Evolutionary conservation across 2,329 filamentous ascomycete genomes (phyloP).

Genomic region (Ophiostoma angusticollis): DNA sequence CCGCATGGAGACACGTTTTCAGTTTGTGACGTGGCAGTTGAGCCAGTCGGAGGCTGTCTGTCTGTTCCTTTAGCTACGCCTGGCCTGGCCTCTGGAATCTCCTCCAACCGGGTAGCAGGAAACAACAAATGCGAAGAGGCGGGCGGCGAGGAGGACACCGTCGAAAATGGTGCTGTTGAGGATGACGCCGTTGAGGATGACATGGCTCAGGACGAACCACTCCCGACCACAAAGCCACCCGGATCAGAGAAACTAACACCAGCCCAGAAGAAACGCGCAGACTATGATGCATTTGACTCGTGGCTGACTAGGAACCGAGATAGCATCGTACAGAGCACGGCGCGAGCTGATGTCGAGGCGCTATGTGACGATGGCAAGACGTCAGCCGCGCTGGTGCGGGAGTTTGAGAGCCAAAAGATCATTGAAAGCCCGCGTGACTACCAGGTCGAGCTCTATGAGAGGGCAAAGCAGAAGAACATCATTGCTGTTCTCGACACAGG

Average conservation of each 20-base stretch:
- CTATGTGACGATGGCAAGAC: conserved; percentile 22
- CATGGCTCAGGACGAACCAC: conserved; percentile 16
- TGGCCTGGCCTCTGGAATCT: too few relatives aligned
- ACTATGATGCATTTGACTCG: conserved; percentile 37
- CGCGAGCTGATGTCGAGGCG: conserved; percentile 15
- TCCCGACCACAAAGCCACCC: conserved; percentile 19
- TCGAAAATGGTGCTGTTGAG: conserved; percentile 15
- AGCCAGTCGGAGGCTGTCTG: too few relatives aligned
- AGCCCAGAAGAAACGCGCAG: conserved; percentile 35
- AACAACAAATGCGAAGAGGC: not conserved
- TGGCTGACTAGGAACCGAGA: conserved; percentile 26
- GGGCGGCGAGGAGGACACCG: not conserved
- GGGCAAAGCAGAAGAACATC: conserved; percentile 70
- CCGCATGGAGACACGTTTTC: too few relatives aligned
- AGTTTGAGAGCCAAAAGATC: conserved; percentile 34
- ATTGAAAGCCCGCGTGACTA: conserved; percentile 78
- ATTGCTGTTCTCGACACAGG: conserved; percentile 93
- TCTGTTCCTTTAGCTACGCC: too few relatives aligned
- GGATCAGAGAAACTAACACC: conserved; percentile 10
- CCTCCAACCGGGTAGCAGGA: too few relatives aligned
- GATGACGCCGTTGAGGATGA: conserved; percentile 16
- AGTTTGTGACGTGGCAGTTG: too few relatives aligned
- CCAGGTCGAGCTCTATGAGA: conserved; percentile 81
- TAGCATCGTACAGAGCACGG: conserved; percentile 18
- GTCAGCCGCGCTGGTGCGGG: conserved; percentile 21